Conservation (phyloP, 2,329 filamentous ascomycete genomes). For the Aspergillus sp. region DNA sequence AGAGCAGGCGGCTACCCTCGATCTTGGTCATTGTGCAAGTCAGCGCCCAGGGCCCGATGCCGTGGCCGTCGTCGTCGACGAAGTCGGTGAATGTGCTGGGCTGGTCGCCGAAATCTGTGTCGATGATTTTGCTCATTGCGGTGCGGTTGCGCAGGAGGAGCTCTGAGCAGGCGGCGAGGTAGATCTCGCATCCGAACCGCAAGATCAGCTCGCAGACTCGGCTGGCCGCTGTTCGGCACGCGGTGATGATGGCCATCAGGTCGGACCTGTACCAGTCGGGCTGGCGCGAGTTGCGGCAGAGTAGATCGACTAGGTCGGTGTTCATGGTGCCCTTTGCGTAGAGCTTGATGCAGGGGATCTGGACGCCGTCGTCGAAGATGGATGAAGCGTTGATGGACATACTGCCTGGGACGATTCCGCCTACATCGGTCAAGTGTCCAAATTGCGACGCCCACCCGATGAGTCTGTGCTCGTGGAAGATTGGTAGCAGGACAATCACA, state of each 20-base stretch:
- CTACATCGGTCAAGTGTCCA: slow-evolving; percentile 49
- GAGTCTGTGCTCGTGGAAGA: slow-evolving; percentile 45
- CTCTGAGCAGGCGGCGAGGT: slow-evolving; percentile 47
- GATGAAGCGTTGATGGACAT: slow-evolving; percentile 52
- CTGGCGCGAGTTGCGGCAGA: slow-evolving; percentile 51
- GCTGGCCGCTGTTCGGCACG: slow-evolving; percentile 46
- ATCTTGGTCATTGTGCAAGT: slow-evolving; percentile 49
- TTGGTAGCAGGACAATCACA: slow-evolving; percentile 51
- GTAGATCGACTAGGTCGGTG: slow-evolving; percentile 43
- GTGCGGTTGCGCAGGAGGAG: slow-evolving; percentile 46
- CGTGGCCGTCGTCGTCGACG: slow-evolving; percentile 51
- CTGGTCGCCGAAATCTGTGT: slow-evolving; percentile 46
- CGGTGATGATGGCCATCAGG: slow-evolving; percentile 48
- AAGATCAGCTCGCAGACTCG: slow-evolving; percentile 48
- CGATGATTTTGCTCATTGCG: slow-evolving; percentile 49
- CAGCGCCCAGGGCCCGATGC: slow-evolving; percentile 47
- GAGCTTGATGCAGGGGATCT: slow-evolving; percentile 52
- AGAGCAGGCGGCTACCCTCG: slow-evolving; percentile 43
- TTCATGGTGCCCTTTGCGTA: slow-evolving; percentile 48
- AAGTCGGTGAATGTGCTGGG: slow-evolving; percentile 50
- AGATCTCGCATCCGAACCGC: slow-evolving; percentile 47
- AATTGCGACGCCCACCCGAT: slow-evolving; percentile 54
- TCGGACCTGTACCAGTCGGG: slow-evolving; percentile 53
- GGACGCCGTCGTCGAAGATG: slow-evolving; percentile 52
- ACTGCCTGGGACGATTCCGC: slow-evolving; percentile 51